Evolutionary conservation across 495 filamentous ascomycete genomes (phyloP).

Genomic region (Daldinia caldariorum): DNA sequence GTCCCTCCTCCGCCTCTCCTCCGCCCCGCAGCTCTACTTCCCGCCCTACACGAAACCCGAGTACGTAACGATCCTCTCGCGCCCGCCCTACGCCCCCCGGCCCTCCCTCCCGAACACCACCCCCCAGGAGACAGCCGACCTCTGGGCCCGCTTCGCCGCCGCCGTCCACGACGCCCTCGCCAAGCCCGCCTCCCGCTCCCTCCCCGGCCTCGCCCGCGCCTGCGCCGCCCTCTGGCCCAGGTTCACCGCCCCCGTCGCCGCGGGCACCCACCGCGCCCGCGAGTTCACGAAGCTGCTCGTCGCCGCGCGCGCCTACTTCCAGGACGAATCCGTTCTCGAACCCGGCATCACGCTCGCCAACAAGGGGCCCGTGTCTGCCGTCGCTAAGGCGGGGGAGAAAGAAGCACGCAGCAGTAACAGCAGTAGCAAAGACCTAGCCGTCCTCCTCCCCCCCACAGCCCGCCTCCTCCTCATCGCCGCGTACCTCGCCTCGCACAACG

Average conservation of each 20-base stretch:
- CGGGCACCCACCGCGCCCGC: slow-evolving; percentile 71
- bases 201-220: slow-evolving; percentile 67
- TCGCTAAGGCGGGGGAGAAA: slow-evolving; percentile 10
- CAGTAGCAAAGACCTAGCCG: slow-evolving; percentile 47
- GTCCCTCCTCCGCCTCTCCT: slow-evolving; percentile 73
- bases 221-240: slow-evolving; percentile 71
- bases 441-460: slow-evolving; percentile 79
- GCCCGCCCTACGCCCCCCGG: slow-evolving; percentile 49
- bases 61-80: slow-evolving; percentile 74
- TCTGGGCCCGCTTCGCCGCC: slow-evolving; percentile 82
- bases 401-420: slow-evolving; percentile 14
- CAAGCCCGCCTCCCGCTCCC: slow-evolving; percentile 70
- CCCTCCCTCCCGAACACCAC: slow-evolving; percentile 52
- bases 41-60: slow-evolving; percentile 84
- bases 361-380: neutral
- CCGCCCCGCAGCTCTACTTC: slow-evolving; percentile 84
- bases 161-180: slow-evolving; percentile 78
- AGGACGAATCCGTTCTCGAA: slow-evolving; percentile 76
- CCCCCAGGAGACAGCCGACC: slow-evolving; percentile 61
- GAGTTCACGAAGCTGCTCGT: slow-evolving; percentile 87
- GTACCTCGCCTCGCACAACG: slow-evolving; percentile 92
- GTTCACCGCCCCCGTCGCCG: slow-evolving; percentile 72
- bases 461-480: slow-evolving; percentile 84
- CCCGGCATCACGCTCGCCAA: slow-evolving; percentile 68
- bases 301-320: slow-evolving; percentile 75